Base-by-base conservation (phyloP, 768 basidiomycete genomes). In the Lyophyllum semitale region DNA sequence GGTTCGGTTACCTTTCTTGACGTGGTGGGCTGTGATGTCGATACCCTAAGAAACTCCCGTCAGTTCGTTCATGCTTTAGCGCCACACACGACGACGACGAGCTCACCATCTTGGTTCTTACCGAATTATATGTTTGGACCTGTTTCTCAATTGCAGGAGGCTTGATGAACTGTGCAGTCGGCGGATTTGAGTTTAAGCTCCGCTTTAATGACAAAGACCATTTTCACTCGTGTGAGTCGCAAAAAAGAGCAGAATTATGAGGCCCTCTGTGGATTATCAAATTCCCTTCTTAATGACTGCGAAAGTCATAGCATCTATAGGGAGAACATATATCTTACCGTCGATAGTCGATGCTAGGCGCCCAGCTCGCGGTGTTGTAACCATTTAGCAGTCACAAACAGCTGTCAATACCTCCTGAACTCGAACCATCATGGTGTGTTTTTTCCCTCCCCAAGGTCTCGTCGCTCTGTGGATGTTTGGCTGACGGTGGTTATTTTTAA, bases 1-100 rank as follows among this genome's bases (percentile, higher is more conserved):
- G 64, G 91, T 90, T 61, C 97, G 88, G 70, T 85, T 79, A 65
- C 95, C 87, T 85, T 97, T 98, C 88, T 91, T 96, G 87, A 97
- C 95, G 87, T 99, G 96, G 84, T 98, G 96, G 76, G 82, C 79
- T 74, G 83, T 82, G 77, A 98, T 85, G 79, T 97, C 95, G 77
- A 97, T 96, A 88, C 94, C 95, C 95, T 93, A 71, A 13, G 35
- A 43, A 22, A 49, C 43, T 18, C 38, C n/a, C 12, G 49, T 63
- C 52, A 65, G 47, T 41, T 41, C 44, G 20, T 33, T 11, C 18
- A 53, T 46, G 26, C 43, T 48, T 63, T 45, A 61, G 58, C 66
- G 60, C 63, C 64, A 63, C 50, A 56, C 61, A 56, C 64, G 62
- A 80, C 75, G 62, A 80, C 75, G 68, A 67, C 74, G 80, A 76